These are phyloP conservation scores for Plasmodium malariae DNA, from an alignment of 169 alveolate species.

Conservation along the genomic window DNA sequence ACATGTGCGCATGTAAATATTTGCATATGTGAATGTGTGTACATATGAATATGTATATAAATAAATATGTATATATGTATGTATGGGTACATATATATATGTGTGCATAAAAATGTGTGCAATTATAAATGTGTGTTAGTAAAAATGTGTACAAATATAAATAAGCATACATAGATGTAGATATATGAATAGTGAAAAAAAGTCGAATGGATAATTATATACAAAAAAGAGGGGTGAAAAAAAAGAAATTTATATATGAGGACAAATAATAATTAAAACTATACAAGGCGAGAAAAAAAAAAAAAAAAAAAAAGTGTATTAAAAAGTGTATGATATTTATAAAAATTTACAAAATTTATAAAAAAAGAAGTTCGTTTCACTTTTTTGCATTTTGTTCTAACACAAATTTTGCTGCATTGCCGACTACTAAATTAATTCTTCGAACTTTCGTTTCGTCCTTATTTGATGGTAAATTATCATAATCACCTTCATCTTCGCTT, in stretches of 20 bases:
- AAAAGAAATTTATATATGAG: neutral
- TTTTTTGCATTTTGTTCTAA: slow-evolving; percentile 56
- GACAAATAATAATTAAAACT: slow-evolving; percentile 21
- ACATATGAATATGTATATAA: neutral
- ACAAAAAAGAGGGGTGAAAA: neutral
- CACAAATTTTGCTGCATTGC: slow-evolving; percentile 71
- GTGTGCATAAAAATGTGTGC: neutral
- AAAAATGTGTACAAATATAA: neutral
- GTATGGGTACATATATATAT: slow-evolving; percentile 4
- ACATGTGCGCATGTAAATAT: neutral
- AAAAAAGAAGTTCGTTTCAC: slow-evolving; percentile 8
- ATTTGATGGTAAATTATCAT: slow-evolving; percentile 5
- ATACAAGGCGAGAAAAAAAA: too few species aligned
- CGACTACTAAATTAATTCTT: slow-evolving; percentile 68
- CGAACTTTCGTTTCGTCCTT: slow-evolving; percentile 74
- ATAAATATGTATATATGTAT: slow-evolving; percentile 5
- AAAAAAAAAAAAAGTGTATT: too few species aligned
- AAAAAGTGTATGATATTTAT: too few species aligned
- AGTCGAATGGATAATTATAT: neutral
- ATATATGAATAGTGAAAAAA: neutral
- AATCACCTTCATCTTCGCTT: slow-evolving; percentile 70
- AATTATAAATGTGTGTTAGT: neutral
- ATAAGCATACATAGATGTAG: neutral
- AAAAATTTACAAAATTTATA: too few species aligned
- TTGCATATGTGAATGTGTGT: neutral